Percentiles rank a stretch among this genome's conserved stretches.
phyloP scores from a whole-genome alignment of 2,329 filamentous ascomycete genomes.

The Aspergillus intermedius region DNA sequence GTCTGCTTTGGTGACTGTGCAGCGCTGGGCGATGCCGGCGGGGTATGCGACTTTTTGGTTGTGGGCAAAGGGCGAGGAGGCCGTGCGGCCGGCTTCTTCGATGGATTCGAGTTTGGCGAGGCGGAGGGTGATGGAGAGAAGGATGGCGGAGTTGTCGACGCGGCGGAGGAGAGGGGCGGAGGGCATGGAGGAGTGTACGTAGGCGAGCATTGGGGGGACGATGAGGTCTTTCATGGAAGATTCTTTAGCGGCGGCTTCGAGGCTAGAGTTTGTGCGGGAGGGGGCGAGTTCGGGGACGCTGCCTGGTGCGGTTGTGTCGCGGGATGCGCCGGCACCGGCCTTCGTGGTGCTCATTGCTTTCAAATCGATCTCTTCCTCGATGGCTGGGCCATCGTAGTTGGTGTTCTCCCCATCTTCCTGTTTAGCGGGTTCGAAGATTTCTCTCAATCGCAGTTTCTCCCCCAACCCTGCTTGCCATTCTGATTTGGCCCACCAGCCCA shows the following conservation, averaged over 20 bases:
- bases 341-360: slow-evolving; percentile 50
- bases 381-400: slow-evolving; percentile 33
- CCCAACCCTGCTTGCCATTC: slow-evolving; percentile 79
- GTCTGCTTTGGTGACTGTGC: slow-evolving; percentile 75
- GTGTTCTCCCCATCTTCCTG: slow-evolving; percentile 35
- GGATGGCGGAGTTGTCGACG: slow-evolving; percentile 77
- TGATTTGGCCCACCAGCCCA: slow-evolving; percentile 94
- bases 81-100: slow-evolving; percentile 53
- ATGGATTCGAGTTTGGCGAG: slow-evolving; percentile 72
- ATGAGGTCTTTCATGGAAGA: slow-evolving; percentile 27
- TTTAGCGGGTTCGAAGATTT: slow-evolving; percentile 52
- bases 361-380: slow-evolving; percentile 51
- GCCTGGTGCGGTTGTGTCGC: slow-evolving; percentile 2
- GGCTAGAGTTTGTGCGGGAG: slow-evolving; percentile 1
- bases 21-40: slow-evolving; percentile 70
- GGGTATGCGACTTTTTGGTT: slow-evolving; percentile 74
- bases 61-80: slow-evolving; percentile 69
- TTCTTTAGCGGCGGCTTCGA: background rate
- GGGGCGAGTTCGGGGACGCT: slow-evolving; percentile 13
- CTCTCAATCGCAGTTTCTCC: slow-evolving; percentile 66
- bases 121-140: slow-evolving; percentile 74
- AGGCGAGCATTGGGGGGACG: slow-evolving; percentile 71
- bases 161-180: slow-evolving; percentile 67
- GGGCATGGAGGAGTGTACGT: slow-evolving; percentile 57
- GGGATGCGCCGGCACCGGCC: slow-evolving; percentile 17